These are phyloP conservation scores for Zasmidium citrigriseum DNA, from an alignment of 2,329 filamentous ascomycete genomes.

Conservation along the genomic window DNA sequence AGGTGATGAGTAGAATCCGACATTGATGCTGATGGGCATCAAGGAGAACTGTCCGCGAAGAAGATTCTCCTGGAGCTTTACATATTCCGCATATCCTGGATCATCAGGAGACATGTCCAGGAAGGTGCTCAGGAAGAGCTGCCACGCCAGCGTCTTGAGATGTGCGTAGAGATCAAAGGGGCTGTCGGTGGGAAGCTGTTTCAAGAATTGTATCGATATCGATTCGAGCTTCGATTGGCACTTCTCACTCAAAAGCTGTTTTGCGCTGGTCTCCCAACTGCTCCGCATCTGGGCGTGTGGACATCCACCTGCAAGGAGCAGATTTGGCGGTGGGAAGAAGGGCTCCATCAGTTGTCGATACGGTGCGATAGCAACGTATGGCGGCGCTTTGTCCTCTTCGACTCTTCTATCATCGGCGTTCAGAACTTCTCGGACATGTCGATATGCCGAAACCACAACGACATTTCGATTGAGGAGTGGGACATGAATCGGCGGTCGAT, in stretches of 20 bases:
- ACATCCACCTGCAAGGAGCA: constrained; percentile 21
- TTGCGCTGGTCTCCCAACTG: background rate
- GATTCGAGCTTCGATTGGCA: background rate
- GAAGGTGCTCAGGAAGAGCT: constrained; percentile 25
- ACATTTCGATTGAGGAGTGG: constrained; percentile 29
- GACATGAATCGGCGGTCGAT: constrained; percentile 18
- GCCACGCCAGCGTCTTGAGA: constrained; percentile 29
- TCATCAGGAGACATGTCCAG: constrained; percentile 10
- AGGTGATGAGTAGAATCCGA: constrained; percentile 28
- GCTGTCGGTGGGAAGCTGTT: background rate
- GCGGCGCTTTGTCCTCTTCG: background rate
- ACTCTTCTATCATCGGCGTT: constrained; percentile 1
- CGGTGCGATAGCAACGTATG: constrained; percentile 17
- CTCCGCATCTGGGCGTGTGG: constrained; percentile 12
- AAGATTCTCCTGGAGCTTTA: constrained; percentile 27
- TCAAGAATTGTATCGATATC: background rate
- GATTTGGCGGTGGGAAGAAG: constrained; percentile 29
- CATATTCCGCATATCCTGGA: constrained; percentile 13
- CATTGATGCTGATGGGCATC: constrained; percentile 27
- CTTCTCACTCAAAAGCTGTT: background rate
- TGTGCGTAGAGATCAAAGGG: constrained; percentile 28
- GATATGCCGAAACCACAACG: constrained; percentile 25
- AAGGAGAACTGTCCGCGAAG: constrained; percentile 33
- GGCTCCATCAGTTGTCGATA: constrained; percentile 25
- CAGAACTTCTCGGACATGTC: constrained; percentile 20